Percentiles rank a stretch among this genome's conserved stretches.
phyloP scores from a whole-genome alignment of 768 basidiomycete species.

The Psilocybe azurescens region DNA sequence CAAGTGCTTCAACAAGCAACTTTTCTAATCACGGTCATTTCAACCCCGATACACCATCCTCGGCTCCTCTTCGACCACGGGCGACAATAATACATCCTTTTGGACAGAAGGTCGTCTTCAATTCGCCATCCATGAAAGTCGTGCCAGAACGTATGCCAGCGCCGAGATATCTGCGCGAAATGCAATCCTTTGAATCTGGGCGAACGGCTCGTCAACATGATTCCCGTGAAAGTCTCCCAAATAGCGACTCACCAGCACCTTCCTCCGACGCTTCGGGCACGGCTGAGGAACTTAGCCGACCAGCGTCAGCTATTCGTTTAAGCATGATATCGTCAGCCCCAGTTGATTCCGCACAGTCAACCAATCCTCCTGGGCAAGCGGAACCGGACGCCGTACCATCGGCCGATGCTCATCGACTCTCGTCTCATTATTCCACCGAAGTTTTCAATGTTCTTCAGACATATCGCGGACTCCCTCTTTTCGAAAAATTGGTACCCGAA shows the following conservation, averaged over 20 bases:
- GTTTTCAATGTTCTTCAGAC: conserved; percentile 85
- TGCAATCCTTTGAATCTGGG: conserved; percentile 89
- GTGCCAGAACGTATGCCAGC: conserved; percentile 46
- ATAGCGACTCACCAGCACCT: conserved; percentile 22
- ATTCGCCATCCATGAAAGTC: conserved; percentile 56
- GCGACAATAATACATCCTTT: conserved; percentile 59
- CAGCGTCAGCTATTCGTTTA: conserved; percentile 35
- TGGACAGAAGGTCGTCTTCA: conserved; percentile 66
- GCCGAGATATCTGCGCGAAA: conserved; percentile 71
- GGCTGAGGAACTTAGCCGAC: conserved; percentile 27
- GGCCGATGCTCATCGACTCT: conserved; percentile 50
- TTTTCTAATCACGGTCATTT: conserved; percentile 39
- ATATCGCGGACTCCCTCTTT: conserved; percentile 75
- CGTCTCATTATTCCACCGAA: conserved; percentile 72
- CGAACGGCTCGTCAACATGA: conserved; percentile 71
- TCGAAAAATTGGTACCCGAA: conserved; percentile 67
- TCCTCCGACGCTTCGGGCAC: conserved; percentile 15
- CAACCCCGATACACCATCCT: conserved; percentile 30
- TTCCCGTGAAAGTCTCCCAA: conserved; percentile 16
- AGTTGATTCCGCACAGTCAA: conserved; percentile 4
- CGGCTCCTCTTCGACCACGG: conserved; percentile 28
- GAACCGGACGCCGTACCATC: conserved; percentile 34
- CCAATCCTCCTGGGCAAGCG: conserved; percentile 4
- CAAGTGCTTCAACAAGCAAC: conserved; percentile 43
- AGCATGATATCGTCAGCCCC: conserved; percentile 21